phyloP scores from a whole-genome alignment of 805 yeast genomes.

The Starmerella sp. region DNA sequence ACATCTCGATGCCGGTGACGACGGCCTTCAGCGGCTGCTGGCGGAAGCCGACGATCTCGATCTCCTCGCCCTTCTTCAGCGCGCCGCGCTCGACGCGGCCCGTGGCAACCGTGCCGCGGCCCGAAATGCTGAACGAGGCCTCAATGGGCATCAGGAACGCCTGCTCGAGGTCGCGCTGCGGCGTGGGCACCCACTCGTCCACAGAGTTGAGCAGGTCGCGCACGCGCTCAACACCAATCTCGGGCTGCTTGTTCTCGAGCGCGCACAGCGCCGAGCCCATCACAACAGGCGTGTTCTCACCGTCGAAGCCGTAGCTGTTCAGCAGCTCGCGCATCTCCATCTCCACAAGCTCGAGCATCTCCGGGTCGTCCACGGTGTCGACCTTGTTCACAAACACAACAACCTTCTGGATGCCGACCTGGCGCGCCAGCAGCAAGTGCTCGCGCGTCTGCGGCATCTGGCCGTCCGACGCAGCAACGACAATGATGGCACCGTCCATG shows the following conservation, averaged over 20 bases:
- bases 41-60: constrained; percentile 91
- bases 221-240: constrained; percentile 82
- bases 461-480: constrained; percentile 98
- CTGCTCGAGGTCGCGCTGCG: constrained; percentile 88
- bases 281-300: constrained; percentile 93
- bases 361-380: constrained; percentile 95
- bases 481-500: constrained; percentile 99
- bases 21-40: constrained; percentile 80
- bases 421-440: constrained; percentile 95
- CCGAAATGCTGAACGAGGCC: constrained; percentile 94
- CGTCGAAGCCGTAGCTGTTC: constrained; percentile 86
- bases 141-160: constrained; percentile 96
- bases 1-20: constrained; percentile 98
- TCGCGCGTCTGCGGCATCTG: constrained; percentile 99
- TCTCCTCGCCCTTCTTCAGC: constrained; percentile 95
- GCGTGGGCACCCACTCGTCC: constrained; percentile 92
- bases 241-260: constrained; percentile 75
- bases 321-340: constrained; percentile 99
- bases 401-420: constrained; percentile 95
- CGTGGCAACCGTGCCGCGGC: constrained; percentile 98
- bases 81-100: constrained; percentile 99
- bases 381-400: constrained; percentile 98
- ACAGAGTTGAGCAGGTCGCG: constrained; percentile 77
- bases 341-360: constrained; percentile 97
- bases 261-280: constrained; percentile 99